Evolutionary conservation across 805 yeast species (phyloP).

Genomic region (Nematodospora valgi): DNA sequence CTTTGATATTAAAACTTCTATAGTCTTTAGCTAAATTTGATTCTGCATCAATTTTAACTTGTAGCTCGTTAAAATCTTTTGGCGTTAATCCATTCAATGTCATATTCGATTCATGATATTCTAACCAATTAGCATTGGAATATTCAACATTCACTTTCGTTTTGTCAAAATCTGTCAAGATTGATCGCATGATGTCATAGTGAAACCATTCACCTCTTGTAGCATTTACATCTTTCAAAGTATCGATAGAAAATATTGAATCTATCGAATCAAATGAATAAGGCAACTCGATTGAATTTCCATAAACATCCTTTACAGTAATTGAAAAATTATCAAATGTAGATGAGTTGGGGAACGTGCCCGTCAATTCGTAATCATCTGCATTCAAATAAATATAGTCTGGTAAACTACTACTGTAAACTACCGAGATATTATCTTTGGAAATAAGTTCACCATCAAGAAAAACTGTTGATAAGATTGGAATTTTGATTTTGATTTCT

Average conservation of each 20-base stretch:
- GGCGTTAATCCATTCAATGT: slow-evolving; percentile 70
- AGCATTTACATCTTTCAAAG: slow-evolving; percentile 61
- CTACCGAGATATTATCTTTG: slow-evolving; percentile 50
- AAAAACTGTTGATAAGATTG: slow-evolving; percentile 55
- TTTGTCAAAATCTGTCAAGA: slow-evolving; percentile 51
- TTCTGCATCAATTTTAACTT: slow-evolving; percentile 26
- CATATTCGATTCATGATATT: slow-evolving; percentile 54
- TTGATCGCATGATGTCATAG: slow-evolving; percentile 51
- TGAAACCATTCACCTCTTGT: slow-evolving; percentile 60
- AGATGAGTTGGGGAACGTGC: slow-evolving; percentile 51
- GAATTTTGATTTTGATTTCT: slow-evolving; percentile 53
- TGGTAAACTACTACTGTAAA: slow-evolving; percentile 55
- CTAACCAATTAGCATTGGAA: slow-evolving; percentile 55
- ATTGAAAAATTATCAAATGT: slow-evolving; percentile 48
- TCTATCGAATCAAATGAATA: slow-evolving; percentile 53
- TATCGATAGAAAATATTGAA: slow-evolving; percentile 53
- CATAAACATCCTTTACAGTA: slow-evolving; percentile 54
- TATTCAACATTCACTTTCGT: slow-evolving; percentile 44
- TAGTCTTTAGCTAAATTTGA: slow-evolving; percentile 27
- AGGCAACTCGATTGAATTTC: slow-evolving; percentile 56
- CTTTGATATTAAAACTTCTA: slow-evolving; percentile 49
- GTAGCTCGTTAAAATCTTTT: slow-evolving; percentile 18
- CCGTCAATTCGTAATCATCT: slow-evolving; percentile 43
- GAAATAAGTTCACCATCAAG: slow-evolving; percentile 58
- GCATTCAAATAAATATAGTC: slow-evolving; percentile 49